A percentile compares a stretch with the other conserved stretches of the same genome.
These are phyloP conservation scores for Hemileccinum rubropunctum DNA, from an alignment of 768 basidiomycete genomes.

Conservation along the genomic window DNA sequence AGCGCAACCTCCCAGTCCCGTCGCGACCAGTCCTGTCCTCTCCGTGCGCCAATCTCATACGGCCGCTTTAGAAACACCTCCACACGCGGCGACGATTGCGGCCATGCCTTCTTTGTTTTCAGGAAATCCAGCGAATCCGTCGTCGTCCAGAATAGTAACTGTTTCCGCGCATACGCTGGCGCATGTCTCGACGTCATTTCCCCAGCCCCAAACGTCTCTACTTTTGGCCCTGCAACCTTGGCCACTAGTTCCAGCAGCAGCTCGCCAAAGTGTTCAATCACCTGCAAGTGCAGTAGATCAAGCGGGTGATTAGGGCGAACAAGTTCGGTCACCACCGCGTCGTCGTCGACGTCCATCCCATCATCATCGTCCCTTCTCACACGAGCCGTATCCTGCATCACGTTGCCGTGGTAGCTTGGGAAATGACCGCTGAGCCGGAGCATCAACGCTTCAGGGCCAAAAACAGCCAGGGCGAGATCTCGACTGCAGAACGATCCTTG, in stretches of 20 bases:
- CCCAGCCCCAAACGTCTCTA: conserved; percentile 35
- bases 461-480: conserved; percentile 48
- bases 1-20: conserved; percentile 63
- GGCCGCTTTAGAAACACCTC: conserved; percentile 52
- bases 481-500: conserved; percentile 46
- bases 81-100: conserved; percentile 42
- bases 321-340: conserved; percentile 31
- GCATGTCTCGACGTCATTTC: conserved; percentile 52
- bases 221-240: conserved; percentile 50
- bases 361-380: conserved; percentile 39
- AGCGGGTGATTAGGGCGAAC: conserved; percentile 54
- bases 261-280: conserved; percentile 66
- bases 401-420: conserved; percentile 36
- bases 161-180: conserved; percentile 44
- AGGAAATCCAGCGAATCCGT: conserved; percentile 60
- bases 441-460: conserved; percentile 39
- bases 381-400: conserved; percentile 5
- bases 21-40: conserved; percentile 74
- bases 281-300: conserved; percentile 64
- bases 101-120: conserved; percentile 34
- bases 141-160: conserved; percentile 50
- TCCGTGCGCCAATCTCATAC: conserved; percentile 51
- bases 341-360: conserved; percentile 66
- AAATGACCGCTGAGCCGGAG: conserved; percentile 42
- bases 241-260: conserved; percentile 57